Conservation (phyloP, 108 stramenopile genomes). For the Seminavis robusta region DNA sequence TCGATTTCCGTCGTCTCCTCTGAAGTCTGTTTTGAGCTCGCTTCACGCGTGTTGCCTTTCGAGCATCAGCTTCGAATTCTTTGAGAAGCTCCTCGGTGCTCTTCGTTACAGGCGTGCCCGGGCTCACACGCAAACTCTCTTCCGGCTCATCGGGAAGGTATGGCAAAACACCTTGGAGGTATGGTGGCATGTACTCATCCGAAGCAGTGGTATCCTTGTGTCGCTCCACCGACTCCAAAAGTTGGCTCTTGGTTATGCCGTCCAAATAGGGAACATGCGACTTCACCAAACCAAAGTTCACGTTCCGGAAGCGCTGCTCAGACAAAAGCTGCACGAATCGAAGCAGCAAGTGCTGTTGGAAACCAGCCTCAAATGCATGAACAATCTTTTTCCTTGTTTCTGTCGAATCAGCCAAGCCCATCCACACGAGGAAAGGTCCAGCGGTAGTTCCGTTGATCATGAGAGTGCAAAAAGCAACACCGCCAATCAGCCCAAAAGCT, state of each 20-base stretch:
- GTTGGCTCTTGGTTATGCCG: conserved; percentile 42
- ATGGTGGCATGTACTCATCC: conserved; percentile 40
- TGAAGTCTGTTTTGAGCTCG: no score
- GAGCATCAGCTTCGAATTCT: conserved; percentile 5
- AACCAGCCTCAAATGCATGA: conserved; percentile 16
- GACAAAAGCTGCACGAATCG: conserved; percentile 40
- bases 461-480: conserved; percentile 50
- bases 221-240: conserved; percentile 39
- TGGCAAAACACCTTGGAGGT: conserved; percentile 40
- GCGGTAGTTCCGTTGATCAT: conserved; percentile 54
- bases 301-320: conserved; percentile 33
- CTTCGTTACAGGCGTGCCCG: no score
- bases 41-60: not conserved
- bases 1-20: conserved; percentile 7
- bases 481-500: conserved; percentile 41
- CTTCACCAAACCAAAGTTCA: conserved; percentile 56
- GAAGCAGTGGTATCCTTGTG: conserved; percentile 31
- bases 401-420: conserved; percentile 54
- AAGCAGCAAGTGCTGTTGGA: conserved; percentile 21
- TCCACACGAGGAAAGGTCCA: conserved; percentile 46
- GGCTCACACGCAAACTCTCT: not conserved
- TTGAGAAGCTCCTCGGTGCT: not conserved
- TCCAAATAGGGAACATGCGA: conserved; percentile 46
- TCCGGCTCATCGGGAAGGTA: conserved; percentile 22
- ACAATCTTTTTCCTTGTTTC: conserved; percentile 46